Evolutionary conservation across 495 filamentous ascomycete genomes (phyloP).

Genomic region (Physcia stellaris): DNA sequence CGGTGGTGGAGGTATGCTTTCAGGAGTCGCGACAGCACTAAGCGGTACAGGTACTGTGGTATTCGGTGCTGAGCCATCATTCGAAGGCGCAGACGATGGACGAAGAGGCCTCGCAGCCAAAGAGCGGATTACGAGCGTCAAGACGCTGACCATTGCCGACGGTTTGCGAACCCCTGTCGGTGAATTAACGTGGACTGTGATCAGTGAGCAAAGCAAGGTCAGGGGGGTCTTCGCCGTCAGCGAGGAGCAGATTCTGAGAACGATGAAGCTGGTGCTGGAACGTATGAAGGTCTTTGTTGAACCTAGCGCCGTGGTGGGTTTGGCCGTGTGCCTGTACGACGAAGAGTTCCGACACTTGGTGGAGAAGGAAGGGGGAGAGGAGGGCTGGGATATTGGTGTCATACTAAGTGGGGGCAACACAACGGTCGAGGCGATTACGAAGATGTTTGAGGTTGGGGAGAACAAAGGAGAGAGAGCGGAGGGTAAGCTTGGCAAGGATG

Average conservation of each 20-base stretch:
- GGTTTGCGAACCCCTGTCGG: slow-evolving; percentile 81
- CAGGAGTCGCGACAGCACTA: slow-evolving; percentile 67
- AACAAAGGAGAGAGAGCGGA: slow-evolving; percentile 19
- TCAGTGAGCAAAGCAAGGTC: slow-evolving; percentile 59
- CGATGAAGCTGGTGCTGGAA: slow-evolving; percentile 71
- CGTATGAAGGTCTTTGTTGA: slow-evolving; percentile 87
- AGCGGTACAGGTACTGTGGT: slow-evolving; percentile 46
- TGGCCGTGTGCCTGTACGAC: slow-evolving; percentile 73
- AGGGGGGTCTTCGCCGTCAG: slow-evolving; percentile 60
- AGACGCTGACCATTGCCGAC: slow-evolving; percentile 75
- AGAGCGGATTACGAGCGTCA: slow-evolving; percentile 49
- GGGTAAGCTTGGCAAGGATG: slow-evolving; percentile 23
- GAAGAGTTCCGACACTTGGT: slow-evolving; percentile 67
- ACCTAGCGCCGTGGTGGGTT: slow-evolving; percentile 72
- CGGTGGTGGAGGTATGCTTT: slow-evolving; percentile 81
- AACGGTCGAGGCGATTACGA: slow-evolving; percentile 59
- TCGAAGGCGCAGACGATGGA: slow-evolving; percentile 75
- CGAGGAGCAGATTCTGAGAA: slow-evolving; percentile 69
- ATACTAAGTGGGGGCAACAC: slow-evolving; percentile 90
- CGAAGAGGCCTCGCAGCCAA: slow-evolving; percentile 49
- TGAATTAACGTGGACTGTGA: slow-evolving; percentile 61
- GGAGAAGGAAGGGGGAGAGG: slow-evolving; percentile 52
- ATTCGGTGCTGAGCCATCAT: slow-evolving; percentile 84
- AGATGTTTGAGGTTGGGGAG: slow-evolving; percentile 37
- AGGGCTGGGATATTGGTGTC: slow-evolving; percentile 77